phyloP scores from a whole-genome alignment of 2,329 filamentous ascomycete species.

The Epicoccum sorghinum region DNA sequence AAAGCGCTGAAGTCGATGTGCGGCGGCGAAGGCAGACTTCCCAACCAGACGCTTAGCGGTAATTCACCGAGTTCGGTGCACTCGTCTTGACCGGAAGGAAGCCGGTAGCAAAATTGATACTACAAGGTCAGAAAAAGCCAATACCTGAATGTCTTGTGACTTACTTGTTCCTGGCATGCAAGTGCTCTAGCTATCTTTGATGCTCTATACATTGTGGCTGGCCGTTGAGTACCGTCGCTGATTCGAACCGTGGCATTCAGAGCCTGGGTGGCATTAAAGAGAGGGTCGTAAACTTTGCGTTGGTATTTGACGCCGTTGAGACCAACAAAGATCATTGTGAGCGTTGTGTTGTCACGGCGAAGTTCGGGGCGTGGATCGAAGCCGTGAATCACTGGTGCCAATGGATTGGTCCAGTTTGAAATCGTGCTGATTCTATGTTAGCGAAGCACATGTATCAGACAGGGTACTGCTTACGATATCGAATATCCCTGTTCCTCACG shows the following conservation, averaged over 20 bases:
- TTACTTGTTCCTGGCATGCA: too few relatives aligned
- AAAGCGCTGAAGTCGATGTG: slow-evolving; percentile 15
- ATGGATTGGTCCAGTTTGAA: slow-evolving; percentile 1
- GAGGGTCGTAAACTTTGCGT: slow-evolving; percentile 2
- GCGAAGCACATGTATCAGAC: too few relatives aligned
- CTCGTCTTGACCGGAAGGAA: neutral
- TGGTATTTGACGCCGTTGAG: neutral
- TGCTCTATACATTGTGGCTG: too few relatives aligned
- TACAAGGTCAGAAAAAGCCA: neutral
- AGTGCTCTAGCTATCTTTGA: too few relatives aligned
- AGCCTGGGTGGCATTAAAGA: slow-evolving; percentile 7
- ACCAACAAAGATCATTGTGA: neutral
- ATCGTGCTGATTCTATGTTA: neutral
- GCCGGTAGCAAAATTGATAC: slow-evolving; percentile 14
- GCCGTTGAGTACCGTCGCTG: too few relatives aligned
- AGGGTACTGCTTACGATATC: too few relatives aligned
- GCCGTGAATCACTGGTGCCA: neutral
- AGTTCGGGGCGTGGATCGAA: neutral
- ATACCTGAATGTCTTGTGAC: too few relatives aligned
- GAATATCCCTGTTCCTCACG: too few relatives aligned
- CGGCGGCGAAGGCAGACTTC: slow-evolving; percentile 9
- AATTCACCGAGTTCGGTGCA: slow-evolving; percentile 7
- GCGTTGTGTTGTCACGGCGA: slow-evolving; percentile 3
- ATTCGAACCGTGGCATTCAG: neutral
- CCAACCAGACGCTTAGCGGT: slow-evolving; percentile 4